phyloP scores from a whole-genome alignment of 805 yeast genomes.

The Schizosaccharomyces cryophilus region DNA sequence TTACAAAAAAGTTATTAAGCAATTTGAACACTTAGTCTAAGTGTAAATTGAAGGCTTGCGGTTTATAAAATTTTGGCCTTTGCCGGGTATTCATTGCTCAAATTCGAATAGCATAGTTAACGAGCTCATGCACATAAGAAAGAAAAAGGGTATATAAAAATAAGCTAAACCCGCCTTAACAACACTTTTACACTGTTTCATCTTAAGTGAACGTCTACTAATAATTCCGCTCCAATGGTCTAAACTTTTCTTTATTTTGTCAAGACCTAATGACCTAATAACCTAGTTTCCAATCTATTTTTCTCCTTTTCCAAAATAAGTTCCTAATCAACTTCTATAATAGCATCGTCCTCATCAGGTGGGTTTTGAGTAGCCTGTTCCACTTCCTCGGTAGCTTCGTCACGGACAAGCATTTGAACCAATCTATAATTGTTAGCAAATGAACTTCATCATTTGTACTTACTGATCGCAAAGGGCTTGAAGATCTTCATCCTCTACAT shows the following conservation, averaged over 20 bases:
- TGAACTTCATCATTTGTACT: not conserved
- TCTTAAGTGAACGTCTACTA: not conserved
- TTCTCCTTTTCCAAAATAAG: not conserved
- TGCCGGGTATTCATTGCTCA: too few relatives aligned
- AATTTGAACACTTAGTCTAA: too few relatives aligned
- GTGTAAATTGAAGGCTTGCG: too few relatives aligned
- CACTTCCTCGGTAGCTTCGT: conserved; percentile 18
- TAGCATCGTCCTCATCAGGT: conserved; percentile 21
- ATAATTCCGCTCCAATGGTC: not conserved
- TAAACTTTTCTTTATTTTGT: not conserved
- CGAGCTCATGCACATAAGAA: too few relatives aligned
- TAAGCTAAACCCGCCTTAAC: too few relatives aligned
- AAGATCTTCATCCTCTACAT: conserved; percentile 21
- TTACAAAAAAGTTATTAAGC: too few relatives aligned
- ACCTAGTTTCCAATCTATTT: not conserved
- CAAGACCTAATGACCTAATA: not conserved
- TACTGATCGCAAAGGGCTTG: conserved; percentile 50
- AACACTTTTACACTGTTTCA: too few relatives aligned
- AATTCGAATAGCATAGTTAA: too few relatives aligned
- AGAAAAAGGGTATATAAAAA: not conserved
- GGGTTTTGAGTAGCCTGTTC: conserved; percentile 23
- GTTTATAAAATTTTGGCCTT: too few relatives aligned
- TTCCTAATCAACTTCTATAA: not conserved
- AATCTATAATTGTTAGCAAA: not conserved
- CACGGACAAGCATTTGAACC: conserved; percentile 67